Evolutionary conservation across 129 eudicot genomes (phyloP).

Genomic region (Pittosporum tobira): DNA sequence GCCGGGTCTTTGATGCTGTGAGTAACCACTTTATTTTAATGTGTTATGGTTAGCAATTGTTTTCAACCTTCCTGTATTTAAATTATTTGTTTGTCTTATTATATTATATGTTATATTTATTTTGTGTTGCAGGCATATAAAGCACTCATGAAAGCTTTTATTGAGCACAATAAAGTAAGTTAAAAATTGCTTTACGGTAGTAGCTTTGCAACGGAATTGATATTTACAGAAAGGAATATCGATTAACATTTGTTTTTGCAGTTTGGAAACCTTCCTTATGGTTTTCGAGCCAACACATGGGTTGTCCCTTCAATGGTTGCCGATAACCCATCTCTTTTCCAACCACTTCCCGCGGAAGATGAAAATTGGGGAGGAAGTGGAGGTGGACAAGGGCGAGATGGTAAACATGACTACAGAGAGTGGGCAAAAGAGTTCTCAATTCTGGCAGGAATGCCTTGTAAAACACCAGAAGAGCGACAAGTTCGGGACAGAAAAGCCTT

Average conservation of each 20-base stretch:
- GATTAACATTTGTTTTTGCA: constrained; percentile 24
- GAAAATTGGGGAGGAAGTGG: constrained; percentile 97
- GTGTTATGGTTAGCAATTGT: not conserved
- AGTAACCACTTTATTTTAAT: constrained; percentile 20
- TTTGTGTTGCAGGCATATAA: constrained; percentile 66
- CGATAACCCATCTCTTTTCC: constrained; percentile 70
- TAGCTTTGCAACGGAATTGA: no score
- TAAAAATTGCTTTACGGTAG: not conserved
- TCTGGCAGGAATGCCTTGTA: constrained; percentile 96
- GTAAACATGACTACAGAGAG: constrained; percentile 57
- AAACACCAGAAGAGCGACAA: constrained; percentile 90
- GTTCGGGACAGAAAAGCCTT: constrained; percentile 89
- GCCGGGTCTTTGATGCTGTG: constrained; percentile 77
- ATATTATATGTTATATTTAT: no score
- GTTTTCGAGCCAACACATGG: constrained; percentile 97
- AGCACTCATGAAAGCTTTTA: constrained; percentile 93
- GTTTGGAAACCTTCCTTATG: constrained; percentile 97
- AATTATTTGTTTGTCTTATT: not conserved
- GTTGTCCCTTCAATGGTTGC: constrained; percentile 74
- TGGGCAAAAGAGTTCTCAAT: constrained; percentile 87
- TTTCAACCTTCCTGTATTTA: constrained; percentile 6
- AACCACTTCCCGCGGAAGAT: constrained; percentile 91
- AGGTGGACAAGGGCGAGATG: constrained; percentile 87
- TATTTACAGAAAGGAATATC: not conserved
- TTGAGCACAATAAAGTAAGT: constrained; percentile 88